Evolutionary conservation across 371 early-diverging fungal species (phyloP).

Genomic region (Lichtheimia ornata): DNA sequence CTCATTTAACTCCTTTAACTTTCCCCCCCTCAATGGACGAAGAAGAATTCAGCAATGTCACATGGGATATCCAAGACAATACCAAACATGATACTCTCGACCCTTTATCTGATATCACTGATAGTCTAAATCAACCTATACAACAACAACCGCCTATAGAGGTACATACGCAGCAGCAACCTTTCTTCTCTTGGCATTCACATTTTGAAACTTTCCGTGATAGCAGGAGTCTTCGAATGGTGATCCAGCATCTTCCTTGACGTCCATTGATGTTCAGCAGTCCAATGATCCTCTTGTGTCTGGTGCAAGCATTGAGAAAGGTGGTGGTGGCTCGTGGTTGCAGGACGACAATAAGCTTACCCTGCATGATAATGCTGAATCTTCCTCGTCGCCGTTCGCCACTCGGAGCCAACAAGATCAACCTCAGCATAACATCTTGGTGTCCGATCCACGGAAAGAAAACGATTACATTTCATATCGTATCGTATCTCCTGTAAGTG

Average conservation of each 20-base stretch:
- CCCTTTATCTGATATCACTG: constrained; percentile 16
- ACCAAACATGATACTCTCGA: constrained; percentile 11
- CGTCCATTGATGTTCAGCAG: background rate
- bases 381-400: constrained; percentile 4
- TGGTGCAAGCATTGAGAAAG: too few species aligned
- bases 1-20: too few species aligned
- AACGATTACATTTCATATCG: constrained; percentile 87
- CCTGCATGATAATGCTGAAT: constrained; percentile 1
- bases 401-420: constrained; percentile 6
- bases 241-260: background rate
- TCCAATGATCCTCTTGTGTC: too few species aligned
- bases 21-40: background rate
- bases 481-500: constrained; percentile 69
- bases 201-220: background rate
- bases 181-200: background rate
- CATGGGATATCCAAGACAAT: constrained; percentile 34
- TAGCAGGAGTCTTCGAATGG: background rate
- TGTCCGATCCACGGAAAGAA: constrained; percentile 84
- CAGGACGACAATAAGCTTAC: background rate
- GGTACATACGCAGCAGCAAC: background rate
- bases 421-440: constrained; percentile 31
- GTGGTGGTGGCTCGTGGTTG: too few species aligned
- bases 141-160: background rate
- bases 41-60: constrained; percentile 36
- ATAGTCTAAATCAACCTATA: constrained; percentile 7